Conservation (phyloP, 768 basidiomycete species). For the Russula olivacea region DNA sequence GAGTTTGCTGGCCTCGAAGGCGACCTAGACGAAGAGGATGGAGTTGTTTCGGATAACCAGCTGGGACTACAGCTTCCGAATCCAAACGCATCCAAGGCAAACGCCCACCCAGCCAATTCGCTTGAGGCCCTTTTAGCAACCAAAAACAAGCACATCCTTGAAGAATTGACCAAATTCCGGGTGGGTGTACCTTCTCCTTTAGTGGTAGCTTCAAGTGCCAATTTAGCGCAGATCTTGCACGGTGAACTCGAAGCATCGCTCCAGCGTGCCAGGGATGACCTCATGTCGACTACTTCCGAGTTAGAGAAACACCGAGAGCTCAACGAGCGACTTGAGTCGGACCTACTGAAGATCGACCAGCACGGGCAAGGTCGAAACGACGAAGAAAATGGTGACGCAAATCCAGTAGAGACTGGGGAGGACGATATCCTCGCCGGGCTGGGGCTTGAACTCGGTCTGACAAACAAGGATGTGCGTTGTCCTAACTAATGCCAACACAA, state of each 20-base stretch:
- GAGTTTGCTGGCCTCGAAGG: slow-evolving; percentile 90
- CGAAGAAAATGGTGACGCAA: slow-evolving; percentile 26
- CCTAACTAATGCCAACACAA: neutral
- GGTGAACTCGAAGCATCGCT: slow-evolving; percentile 73
- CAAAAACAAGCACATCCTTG: slow-evolving; percentile 89
- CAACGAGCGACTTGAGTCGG: slow-evolving; percentile 89
- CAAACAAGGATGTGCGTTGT: slow-evolving; percentile 29
- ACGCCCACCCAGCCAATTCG: slow-evolving; percentile 68
- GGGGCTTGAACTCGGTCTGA: slow-evolving; percentile 67
- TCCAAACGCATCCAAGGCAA: slow-evolving; percentile 83
- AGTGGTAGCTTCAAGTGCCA: neutral
- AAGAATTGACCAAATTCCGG: slow-evolving; percentile 87
- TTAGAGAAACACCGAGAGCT: slow-evolving; percentile 71
- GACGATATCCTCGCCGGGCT: slow-evolving; percentile 52
- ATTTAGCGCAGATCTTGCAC: slow-evolving; percentile 59
- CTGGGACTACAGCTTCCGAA: slow-evolving; percentile 70
- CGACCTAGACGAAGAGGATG: slow-evolving; percentile 55
- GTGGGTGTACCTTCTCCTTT: slow-evolving; percentile 38
- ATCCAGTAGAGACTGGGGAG: slow-evolving; percentile 32
- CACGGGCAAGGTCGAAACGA: slow-evolving; percentile 39
- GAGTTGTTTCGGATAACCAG: slow-evolving; percentile 32
- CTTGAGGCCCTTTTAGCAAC: slow-evolving; percentile 86
- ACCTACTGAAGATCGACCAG: slow-evolving; percentile 76
- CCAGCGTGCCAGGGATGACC: slow-evolving; percentile 48
- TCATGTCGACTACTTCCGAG: slow-evolving; percentile 55